These are phyloP conservation scores for Anthracocystis panici-leucophaei DNA, from an alignment of 1,284 basidiomycete species.

Conservation along the genomic window DNA sequence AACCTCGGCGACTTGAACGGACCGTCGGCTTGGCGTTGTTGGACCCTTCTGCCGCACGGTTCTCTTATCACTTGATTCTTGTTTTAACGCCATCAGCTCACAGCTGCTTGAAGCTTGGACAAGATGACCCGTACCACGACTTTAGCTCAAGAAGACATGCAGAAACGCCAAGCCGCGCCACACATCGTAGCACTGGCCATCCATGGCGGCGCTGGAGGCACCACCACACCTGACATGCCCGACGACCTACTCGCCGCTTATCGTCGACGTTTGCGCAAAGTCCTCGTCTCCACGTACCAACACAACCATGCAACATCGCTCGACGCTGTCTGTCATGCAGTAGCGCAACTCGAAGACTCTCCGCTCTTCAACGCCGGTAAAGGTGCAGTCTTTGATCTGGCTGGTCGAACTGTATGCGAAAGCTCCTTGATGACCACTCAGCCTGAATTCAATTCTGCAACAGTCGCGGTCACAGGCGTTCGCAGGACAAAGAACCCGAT, in stretches of 20 bases:
- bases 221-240: conserved; percentile 32
- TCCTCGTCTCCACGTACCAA: conserved; percentile 77
- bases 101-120: background rate
- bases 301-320: conserved; percentile 79
- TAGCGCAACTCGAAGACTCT: conserved; percentile 79
- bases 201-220: conserved; percentile 52
- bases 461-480: conserved; percentile 77
- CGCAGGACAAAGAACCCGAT: conserved; percentile 80
- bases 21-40: background rate
- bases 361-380: conserved; percentile 82
- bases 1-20: conserved; percentile 4
- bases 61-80: background rate
- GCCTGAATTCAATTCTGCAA: conserved; percentile 32
- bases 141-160: background rate
- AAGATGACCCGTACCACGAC: background rate
- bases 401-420: conserved; percentile 79
- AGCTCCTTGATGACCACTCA: conserved; percentile 72
- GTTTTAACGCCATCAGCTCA: background rate
- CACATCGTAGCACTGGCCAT: conserved; percentile 46
- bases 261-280: conserved; percentile 74
- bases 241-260: conserved; percentile 75
- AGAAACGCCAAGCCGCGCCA: background rate
- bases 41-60: conserved; percentile 1
- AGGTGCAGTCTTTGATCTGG: conserved; percentile 50
- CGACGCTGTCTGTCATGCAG: conserved; percentile 83